Evolutionary conservation across 495 filamentous ascomycete genomes (phyloP).

Genomic region (Tuber indicum): DNA sequence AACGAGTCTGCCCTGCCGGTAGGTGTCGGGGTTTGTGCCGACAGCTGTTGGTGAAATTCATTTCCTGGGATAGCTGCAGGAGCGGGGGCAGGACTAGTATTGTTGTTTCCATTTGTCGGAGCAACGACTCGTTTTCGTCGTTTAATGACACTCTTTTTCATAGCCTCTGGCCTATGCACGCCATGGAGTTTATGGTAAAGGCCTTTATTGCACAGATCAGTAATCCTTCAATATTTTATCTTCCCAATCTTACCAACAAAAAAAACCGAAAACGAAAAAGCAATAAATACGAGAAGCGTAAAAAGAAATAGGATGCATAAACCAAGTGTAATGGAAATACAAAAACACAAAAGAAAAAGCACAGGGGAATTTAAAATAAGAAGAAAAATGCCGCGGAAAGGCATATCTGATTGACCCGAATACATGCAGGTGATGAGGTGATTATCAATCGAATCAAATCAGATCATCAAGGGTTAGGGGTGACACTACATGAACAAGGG

Average conservation of each 20-base stretch:
- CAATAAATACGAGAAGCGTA: not conserved
- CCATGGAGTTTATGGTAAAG: slow-evolving; percentile 97
- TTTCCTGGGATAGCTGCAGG: slow-evolving; percentile 27
- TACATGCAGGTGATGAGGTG: slow-evolving; percentile 6
- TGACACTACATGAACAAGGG: slow-evolving; percentile 23
- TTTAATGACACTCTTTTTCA: slow-evolving; percentile 98
- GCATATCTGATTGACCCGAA: not conserved
- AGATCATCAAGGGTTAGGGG: slow-evolving; percentile 27
- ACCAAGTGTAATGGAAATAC: not conserved
- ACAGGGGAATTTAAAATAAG: slow-evolving; percentile 16
- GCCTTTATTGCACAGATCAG: slow-evolving; percentile 49
- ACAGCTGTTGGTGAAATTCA: slow-evolving; percentile 42
- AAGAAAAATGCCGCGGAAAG: slow-evolving; percentile 24
- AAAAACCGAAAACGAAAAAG: not conserved
- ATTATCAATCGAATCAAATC: slow-evolving; percentile 40
- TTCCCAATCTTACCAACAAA: not conserved
- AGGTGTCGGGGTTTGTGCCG: slow-evolving; percentile 27
- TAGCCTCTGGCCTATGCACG: slow-evolving; percentile 80
- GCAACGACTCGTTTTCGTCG: slow-evolving; percentile 92
- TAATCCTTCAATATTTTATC: slow-evolving; percentile 36
- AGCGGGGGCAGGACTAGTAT: slow-evolving; percentile 27
- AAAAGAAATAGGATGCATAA: too few relatives aligned
- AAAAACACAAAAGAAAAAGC: slow-evolving; percentile 4
- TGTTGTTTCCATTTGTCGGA: slow-evolving; percentile 54
- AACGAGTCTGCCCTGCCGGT: slow-evolving; percentile 26